Evolutionary conservation across 2,329 filamentous ascomycete genomes (phyloP), one percentile per base, ranked within the genome.

Genomic region (Sarocladium strictum): DNA sequence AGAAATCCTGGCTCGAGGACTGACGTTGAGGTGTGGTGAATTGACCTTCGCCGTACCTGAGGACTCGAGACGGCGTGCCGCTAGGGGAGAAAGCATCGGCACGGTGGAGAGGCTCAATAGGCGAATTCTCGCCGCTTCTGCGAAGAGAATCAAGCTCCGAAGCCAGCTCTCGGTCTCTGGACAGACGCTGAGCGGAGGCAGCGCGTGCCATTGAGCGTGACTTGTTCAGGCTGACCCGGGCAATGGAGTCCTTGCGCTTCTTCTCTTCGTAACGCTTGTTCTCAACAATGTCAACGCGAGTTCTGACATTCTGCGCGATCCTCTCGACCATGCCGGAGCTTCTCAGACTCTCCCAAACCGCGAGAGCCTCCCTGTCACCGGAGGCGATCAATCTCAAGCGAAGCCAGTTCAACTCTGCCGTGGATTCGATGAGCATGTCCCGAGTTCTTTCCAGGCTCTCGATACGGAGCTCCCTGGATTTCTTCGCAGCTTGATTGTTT

Each of bases 401-500:
- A 53, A 66, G 64, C 62, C 62, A 70, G 53, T 58, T 54, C 14
- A 60, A 56, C 57, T 68, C 64, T 5, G 64, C 58, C 5, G 59
- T 54, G 33, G 60, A 56, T 2, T 61, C 59, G 37, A 64, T 60
- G 15, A 63, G 56, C 21, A 69, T 56, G 2, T 27, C 17, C 2
- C 59, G 60, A 7, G 60, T 59, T 11, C 61, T 56, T 0, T 54
- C 47, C 1, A 67, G 58, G 0, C 59, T 56, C 51, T 71, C 69
- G 24, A 66, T 54, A 0, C 69, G 63, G 19, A 63, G 59, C 19
- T 64, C 57, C 1, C 72, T 64, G 11, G 65, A 68, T 53, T 70
- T 67, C 58, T 68, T 69, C 23, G 72, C 72, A 0, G 72, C 67
- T 33, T 60, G 55, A 56, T 72, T 73, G 61, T 74, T 74, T 3